Conservation (phyloP, 129 eudicot genomes). For the Saussurea involucrata region DNA sequence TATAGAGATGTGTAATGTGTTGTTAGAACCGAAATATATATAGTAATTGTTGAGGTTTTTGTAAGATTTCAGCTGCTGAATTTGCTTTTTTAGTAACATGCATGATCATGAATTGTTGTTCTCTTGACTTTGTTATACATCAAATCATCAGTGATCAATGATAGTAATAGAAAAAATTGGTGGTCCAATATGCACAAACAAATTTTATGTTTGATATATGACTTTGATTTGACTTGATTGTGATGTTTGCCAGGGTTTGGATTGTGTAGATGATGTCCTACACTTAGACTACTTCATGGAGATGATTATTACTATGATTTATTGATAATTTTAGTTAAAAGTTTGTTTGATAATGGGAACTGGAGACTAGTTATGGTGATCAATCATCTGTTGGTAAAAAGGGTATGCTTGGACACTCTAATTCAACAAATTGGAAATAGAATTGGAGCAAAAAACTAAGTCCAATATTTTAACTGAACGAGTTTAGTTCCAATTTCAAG, state of each 20-base stretch:
- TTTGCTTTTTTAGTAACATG: background rate
- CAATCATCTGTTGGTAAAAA: background rate
- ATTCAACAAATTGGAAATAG: background rate
- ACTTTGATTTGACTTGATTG: background rate
- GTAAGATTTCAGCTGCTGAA: background rate
- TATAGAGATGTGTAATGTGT: background rate
- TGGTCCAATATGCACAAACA: background rate
- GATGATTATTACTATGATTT: background rate
- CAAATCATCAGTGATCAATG: background rate
- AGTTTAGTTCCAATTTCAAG: background rate
- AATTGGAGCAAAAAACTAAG: background rate
- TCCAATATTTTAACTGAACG: background rate
- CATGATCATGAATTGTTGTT: slow-evolving; percentile 1
- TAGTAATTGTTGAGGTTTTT: background rate
- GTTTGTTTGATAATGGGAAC: background rate
- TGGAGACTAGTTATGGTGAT: background rate
- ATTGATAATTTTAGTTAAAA: background rate
- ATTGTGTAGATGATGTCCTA: background rate
- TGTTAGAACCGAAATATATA: background rate
- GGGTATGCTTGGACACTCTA: background rate
- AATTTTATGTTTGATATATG: background rate
- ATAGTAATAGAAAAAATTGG: background rate
- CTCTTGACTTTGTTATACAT: background rate
- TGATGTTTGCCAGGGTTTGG: background rate
- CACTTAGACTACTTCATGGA: background rate